Conservation (phyloP, 1,284 basidiomycete species). For the Ustilago nuda region DNA sequence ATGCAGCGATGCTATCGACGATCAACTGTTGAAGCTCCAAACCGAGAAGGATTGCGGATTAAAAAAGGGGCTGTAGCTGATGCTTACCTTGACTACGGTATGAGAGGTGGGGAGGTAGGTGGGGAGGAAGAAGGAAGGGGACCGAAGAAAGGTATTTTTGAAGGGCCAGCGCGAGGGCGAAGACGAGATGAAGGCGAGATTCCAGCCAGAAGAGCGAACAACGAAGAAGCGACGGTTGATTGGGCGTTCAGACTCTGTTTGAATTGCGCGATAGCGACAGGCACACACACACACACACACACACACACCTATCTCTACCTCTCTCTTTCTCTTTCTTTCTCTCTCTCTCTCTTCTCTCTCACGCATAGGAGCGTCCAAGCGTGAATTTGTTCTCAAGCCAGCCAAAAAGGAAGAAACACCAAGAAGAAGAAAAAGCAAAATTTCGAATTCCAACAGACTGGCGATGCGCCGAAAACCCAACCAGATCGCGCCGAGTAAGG, state of each 20-base stretch:
- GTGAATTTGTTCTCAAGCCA: slow-evolving; percentile 5
- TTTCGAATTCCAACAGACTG: slow-evolving; percentile 25
- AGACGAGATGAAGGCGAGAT: slow-evolving; percentile 5
- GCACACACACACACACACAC: neutral
- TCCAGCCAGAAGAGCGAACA: neutral
- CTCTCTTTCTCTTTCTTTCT: no score
- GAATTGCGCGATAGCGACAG: slow-evolving; percentile 20
- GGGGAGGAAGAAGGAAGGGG: slow-evolving; percentile 29
- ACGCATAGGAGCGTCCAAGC: no score
- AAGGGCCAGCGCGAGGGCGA: slow-evolving; percentile 27
- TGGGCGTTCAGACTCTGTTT: slow-evolving; percentile 9
- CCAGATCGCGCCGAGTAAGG: slow-evolving; percentile 40
- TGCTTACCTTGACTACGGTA: slow-evolving; percentile 48
- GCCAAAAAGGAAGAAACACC: slow-evolving; percentile 10
- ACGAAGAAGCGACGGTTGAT: slow-evolving; percentile 20
- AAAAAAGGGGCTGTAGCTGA: slow-evolving; percentile 9
- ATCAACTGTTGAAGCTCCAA: neutral
- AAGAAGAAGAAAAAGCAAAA: neutral
- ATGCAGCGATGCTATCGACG: neutral
- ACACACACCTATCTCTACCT: neutral
- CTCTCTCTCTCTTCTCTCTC: neutral
- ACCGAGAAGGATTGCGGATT: neutral
- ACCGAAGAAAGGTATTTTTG: slow-evolving; percentile 39
- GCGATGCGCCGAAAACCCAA: slow-evolving; percentile 12
- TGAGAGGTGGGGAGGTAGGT: slow-evolving; percentile 55